phyloP scores from a whole-genome alignment of 441 rosid species.

The Jatropha multifida region DNA sequence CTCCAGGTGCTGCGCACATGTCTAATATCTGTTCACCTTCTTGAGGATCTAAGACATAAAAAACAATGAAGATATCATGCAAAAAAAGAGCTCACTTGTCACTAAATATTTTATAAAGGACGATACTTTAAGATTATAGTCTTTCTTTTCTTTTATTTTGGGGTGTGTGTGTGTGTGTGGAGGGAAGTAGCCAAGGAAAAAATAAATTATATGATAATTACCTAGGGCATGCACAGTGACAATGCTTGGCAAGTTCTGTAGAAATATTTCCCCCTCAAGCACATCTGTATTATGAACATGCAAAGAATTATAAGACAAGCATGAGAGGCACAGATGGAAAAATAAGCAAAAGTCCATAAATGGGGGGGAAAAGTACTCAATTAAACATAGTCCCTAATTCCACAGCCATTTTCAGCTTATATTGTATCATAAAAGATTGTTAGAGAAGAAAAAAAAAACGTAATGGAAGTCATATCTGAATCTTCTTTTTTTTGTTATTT shows the following conservation, averaged over 20 bases:
- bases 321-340: not conserved
- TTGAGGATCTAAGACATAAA: conserved; percentile 69
- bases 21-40: conserved; percentile 88
- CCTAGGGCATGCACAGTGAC: conserved; percentile 88
- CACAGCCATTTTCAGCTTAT: not conserved
- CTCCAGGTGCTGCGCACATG: conserved; percentile 99
- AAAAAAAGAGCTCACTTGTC: not conserved
- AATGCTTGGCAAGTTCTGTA: conserved; percentile 93
- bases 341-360: not conserved
- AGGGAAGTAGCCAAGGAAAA: too few relatives aligned
- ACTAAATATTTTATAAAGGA: not conserved
- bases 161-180: too few relatives aligned
- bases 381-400: not conserved
- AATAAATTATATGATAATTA: conserved; percentile 24
- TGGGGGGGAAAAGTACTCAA: not conserved
- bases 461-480: not conserved
- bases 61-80: conserved; percentile 11
- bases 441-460: not conserved
- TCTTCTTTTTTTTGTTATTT: not conserved
- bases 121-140: not conserved
- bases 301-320: conserved; percentile 4
- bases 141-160: too few relatives aligned
- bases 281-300: conserved; percentile 51
- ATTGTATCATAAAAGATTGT: not conserved
- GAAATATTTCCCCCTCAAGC: conserved; percentile 94